These are phyloP conservation scores for Lactarius quietus DNA, from an alignment of 768 basidiomycete genomes.

Conservation along the genomic window DNA sequence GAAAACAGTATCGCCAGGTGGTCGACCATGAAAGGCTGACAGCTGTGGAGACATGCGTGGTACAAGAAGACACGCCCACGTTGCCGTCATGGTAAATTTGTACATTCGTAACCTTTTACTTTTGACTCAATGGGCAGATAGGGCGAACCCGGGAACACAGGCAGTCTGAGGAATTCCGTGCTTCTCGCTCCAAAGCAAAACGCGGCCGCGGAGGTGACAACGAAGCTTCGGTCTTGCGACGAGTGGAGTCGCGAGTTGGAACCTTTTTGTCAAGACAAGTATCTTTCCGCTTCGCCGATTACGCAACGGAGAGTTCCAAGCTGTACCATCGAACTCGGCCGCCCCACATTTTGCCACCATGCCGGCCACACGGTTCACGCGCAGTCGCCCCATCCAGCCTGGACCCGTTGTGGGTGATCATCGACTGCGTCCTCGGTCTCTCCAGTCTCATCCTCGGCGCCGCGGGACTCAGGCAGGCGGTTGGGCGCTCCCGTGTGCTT, in stretches of 20 bases:
- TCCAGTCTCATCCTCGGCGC: slow-evolving; percentile 51
- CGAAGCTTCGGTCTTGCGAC: background rate
- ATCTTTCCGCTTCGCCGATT: background rate
- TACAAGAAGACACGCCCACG: background rate
- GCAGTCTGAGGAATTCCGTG: background rate
- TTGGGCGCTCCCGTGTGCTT: too few relatives aligned
- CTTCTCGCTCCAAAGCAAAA: background rate
- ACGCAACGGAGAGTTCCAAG: background rate
- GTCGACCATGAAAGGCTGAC: background rate
- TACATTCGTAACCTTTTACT: background rate
- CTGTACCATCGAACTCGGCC: slow-evolving; percentile 36
- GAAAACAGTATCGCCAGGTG: too few relatives aligned
- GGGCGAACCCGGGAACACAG: too few relatives aligned
- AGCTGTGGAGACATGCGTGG: too few relatives aligned
- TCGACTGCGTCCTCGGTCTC: slow-evolving; percentile 70
- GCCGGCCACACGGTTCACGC: slow-evolving; percentile 65
- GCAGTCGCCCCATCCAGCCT: slow-evolving; percentile 50
- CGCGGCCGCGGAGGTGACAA: background rate
- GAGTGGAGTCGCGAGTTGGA: too few relatives aligned
- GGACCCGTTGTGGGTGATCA: slow-evolving; percentile 57
- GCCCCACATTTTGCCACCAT: slow-evolving; percentile 62
- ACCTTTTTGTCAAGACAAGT: background rate
- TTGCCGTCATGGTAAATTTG: background rate
- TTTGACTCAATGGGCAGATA: background rate
- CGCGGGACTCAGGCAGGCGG: slow-evolving; percentile 52